Conservation (phyloP, 2,329 filamentous ascomycete species). For the Xylariaceae sp. region DNA sequence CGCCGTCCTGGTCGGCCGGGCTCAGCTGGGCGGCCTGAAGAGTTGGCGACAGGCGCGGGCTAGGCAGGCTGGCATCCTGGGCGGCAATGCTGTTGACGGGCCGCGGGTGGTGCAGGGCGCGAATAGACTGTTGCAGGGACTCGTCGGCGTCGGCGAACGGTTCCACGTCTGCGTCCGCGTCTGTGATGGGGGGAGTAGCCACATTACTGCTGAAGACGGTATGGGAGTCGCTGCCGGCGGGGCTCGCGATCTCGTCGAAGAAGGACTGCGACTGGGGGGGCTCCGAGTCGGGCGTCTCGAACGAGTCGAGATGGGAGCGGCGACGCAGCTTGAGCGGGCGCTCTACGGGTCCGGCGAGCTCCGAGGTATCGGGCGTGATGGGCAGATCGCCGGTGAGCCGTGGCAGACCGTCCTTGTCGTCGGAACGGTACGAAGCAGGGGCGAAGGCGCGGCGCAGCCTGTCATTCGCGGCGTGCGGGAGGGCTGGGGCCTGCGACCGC, state of each 20-base stretch:
- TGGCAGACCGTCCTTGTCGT: slow-evolving; percentile 14
- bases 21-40: slow-evolving; percentile 60
- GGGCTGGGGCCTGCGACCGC: slow-evolving; percentile 21
- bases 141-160: slow-evolving; percentile 47
- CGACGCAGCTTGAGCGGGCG: slow-evolving; percentile 35
- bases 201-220: slow-evolving; percentile 57
- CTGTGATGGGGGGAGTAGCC: slow-evolving; percentile 68
- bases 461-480: slow-evolving; percentile 27
- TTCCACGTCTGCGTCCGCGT: slow-evolving; percentile 61
- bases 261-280: slow-evolving; percentile 30
- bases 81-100: slow-evolving; percentile 63
- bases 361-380: slow-evolving; percentile 53
- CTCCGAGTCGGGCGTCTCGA: slow-evolving; percentile 38
- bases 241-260: slow-evolving; percentile 44
- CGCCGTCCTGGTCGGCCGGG: slow-evolving; percentile 33
- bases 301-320: slow-evolving; percentile 32
- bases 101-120: slow-evolving; percentile 38
- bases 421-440: slow-evolving; percentile 22
- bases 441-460: slow-evolving; percentile 31
- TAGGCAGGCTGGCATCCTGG: slow-evolving; percentile 88
- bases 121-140: slow-evolving; percentile 37
- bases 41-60: slow-evolving; percentile 87
- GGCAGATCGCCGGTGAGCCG: slow-evolving; percentile 28
- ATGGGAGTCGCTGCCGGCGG: slow-evolving; percentile 46
- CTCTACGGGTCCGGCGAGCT: slow-evolving; percentile 24